phyloP scores from a whole-genome alignment of 2,329 filamentous ascomycete species.

The Trichoderma sp. region DNA sequence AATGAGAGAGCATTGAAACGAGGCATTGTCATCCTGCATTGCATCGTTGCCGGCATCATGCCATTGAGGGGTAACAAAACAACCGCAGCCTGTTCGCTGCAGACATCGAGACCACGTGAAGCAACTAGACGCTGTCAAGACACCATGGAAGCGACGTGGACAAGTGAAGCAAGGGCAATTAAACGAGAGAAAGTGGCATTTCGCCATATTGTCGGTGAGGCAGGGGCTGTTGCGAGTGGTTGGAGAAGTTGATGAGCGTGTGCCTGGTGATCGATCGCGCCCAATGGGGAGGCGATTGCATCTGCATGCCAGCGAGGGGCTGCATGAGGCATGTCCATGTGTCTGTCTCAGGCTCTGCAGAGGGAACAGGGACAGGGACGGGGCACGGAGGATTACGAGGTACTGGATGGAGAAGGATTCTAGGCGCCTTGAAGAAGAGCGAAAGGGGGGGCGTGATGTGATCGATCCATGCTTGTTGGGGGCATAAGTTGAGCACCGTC shows the following conservation, averaged over 20 bases:
- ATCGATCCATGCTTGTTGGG: background rate
- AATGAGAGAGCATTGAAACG: background rate
- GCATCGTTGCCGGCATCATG: background rate
- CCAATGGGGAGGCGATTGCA: slow-evolving; percentile 1
- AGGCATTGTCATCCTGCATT: background rate
- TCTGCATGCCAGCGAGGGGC: slow-evolving; percentile 9
- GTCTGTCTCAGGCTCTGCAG: slow-evolving; percentile 3
- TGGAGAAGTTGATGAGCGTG: background rate
- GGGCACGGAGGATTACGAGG: background rate
- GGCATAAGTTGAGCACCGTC: background rate
- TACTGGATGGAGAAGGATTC: background rate
- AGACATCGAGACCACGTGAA: background rate
- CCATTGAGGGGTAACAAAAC: background rate
- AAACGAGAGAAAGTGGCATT: background rate
- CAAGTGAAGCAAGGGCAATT: background rate
- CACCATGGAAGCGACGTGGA: background rate
- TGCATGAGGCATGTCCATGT: background rate
- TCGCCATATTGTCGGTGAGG: slow-evolving; percentile 15
- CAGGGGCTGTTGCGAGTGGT: background rate
- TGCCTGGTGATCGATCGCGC: slow-evolving; percentile 7
- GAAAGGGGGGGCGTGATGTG: background rate
- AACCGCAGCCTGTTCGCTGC: background rate
- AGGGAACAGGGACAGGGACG: background rate
- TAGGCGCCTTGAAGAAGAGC: background rate
- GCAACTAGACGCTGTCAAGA: background rate